Evolutionary conservation across 164 flowering plant species (phyloP).

Genomic region (Vitis rupestris): DNA sequence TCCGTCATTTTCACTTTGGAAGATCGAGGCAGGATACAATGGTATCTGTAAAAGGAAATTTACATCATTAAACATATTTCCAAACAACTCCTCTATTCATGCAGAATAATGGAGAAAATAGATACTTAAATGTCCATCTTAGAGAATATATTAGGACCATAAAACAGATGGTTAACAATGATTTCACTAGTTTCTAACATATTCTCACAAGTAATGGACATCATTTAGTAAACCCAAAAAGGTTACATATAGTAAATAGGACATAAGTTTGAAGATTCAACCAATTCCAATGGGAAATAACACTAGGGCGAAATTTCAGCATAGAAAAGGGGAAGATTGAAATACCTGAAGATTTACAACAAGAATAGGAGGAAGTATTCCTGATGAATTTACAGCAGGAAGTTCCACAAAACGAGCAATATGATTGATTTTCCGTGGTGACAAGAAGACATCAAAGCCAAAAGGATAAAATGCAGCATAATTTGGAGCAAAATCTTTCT

Average conservation of each 20-base stretch:
- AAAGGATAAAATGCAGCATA: slow-evolving; percentile 61
- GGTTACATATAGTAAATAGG: too few relatives aligned
- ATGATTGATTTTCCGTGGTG: slow-evolving; percentile 51
- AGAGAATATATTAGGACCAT: too few relatives aligned
- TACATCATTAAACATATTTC: not conserved
- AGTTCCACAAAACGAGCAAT: slow-evolving; percentile 64
- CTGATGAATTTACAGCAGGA: slow-evolving; percentile 35
- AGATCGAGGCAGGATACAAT: slow-evolving; percentile 75
- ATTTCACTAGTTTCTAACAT: not conserved
- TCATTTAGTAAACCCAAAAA: not conserved
- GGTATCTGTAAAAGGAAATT: slow-evolving; percentile 55
- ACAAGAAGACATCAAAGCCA: slow-evolving; percentile 57
- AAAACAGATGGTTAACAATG: too few relatives aligned
- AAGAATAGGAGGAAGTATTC: slow-evolving; percentile 51
- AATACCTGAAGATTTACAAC: slow-evolving; percentile 64
- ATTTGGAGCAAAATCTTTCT: slow-evolving; percentile 58
- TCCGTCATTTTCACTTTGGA: slow-evolving; percentile 83
- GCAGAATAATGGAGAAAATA: too few relatives aligned
- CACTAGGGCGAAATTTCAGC: not conserved
- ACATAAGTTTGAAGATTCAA: not conserved
- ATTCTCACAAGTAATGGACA: too few relatives aligned
- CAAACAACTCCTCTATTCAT: too few relatives aligned
- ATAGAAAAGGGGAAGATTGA: not conserved
- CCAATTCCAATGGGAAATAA: slow-evolving; percentile 1
- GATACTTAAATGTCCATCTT: too few relatives aligned